These are phyloP conservation scores for Sesbania bispinosa DNA, from an alignment of 306 rosid genomes.

Conservation along the genomic window DNA sequence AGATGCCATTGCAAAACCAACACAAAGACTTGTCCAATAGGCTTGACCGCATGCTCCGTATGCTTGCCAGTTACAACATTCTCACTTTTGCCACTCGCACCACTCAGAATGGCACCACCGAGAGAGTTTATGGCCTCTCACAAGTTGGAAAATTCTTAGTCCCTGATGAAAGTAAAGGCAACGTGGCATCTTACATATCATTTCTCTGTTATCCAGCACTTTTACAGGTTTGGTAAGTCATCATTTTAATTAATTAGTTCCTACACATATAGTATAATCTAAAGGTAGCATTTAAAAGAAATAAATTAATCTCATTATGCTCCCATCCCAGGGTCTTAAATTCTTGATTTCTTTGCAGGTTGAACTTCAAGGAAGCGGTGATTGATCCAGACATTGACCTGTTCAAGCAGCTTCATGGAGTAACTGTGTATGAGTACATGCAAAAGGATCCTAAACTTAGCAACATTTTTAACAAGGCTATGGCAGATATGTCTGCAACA, in stretches of 20 bases:
- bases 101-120: neutral
- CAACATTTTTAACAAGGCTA: conserved; percentile 15
- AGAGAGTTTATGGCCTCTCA: conserved; percentile 10
- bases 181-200: neutral
- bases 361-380: conserved; percentile 28
- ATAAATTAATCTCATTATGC: no score
- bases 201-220: neutral
- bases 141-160: conserved; percentile 14
- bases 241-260: no score
- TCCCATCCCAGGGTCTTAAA: no score
- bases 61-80: conserved; percentile 17
- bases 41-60: conserved; percentile 28
- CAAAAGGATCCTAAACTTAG: conserved; percentile 6
- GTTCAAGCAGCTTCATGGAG: conserved; percentile 14
- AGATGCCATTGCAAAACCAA: conserved; percentile 2
- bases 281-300: no score
- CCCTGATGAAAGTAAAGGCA: neutral
- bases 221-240: neutral
- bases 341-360: neutral
- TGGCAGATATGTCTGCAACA: neutral
- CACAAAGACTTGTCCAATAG: conserved; percentile 6
- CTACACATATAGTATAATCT: no score
- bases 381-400: conserved; percentile 16
- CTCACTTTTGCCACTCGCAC: neutral
- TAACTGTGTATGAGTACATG: conserved; percentile 12